phyloP scores from a whole-genome alignment of 2,329 filamentous ascomycete species.

The Seiridium cupressi region DNA sequence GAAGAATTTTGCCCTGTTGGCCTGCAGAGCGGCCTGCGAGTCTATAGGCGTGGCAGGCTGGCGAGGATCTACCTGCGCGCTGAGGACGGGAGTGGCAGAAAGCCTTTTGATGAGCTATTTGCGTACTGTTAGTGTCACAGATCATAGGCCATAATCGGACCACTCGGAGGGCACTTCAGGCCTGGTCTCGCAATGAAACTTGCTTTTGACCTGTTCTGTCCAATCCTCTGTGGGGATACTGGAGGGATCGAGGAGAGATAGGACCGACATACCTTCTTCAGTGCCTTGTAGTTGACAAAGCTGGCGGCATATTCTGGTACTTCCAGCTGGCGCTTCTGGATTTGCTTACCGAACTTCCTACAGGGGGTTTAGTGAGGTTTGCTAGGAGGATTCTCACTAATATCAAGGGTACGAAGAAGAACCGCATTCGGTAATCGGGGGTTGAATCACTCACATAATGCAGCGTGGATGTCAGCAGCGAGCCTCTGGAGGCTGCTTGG shows the following conservation, averaged over 20 bases:
- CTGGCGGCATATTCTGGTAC: constrained; percentile 98
- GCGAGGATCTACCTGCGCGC: constrained; percentile 67
- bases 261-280: constrained; percentile 78
- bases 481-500: constrained; percentile 22
- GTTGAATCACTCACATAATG: constrained; percentile 32
- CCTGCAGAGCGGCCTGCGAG: constrained; percentile 86
- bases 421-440: neutral
- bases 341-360: constrained; percentile 99
- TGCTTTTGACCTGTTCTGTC: constrained; percentile 3
- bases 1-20: constrained; percentile 98
- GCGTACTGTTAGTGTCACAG: constrained; percentile 29
- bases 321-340: constrained; percentile 98
- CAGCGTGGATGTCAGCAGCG: constrained; percentile 21
- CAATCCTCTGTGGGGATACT: neutral
- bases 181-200: constrained; percentile 1
- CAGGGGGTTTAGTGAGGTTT: constrained; percentile 19
- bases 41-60: constrained; percentile 54
- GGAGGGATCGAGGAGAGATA: neutral
- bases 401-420: neutral
- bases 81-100: constrained; percentile 83
- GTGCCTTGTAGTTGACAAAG: constrained; percentile 98
- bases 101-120: constrained; percentile 94
- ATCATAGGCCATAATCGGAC: neutral
- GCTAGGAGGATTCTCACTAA: neutral
- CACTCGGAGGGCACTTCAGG: neutral